These are phyloP conservation scores for Coniosporium tulheliwenetii DNA, from an alignment of 2,329 filamentous ascomycete genomes.

Conservation along the genomic window DNA sequence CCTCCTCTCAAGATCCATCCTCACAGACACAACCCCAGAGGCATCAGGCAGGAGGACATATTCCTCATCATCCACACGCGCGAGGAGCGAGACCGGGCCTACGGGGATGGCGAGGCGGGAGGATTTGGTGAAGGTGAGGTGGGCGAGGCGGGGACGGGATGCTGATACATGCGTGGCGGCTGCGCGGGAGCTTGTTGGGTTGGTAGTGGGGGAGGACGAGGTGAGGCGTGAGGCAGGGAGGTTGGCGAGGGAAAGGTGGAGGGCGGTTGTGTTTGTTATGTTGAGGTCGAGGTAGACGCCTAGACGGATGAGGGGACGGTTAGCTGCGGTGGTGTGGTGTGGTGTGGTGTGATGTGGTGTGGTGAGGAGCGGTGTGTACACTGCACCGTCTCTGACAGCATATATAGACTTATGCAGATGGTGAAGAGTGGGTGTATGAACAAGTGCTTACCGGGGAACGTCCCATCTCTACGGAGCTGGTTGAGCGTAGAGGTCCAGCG, in stretches of 20 bases:
- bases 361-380: too few species aligned
- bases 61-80: slow-evolving; percentile 10
- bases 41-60: slow-evolving; percentile 9
- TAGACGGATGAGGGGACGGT: background rate
- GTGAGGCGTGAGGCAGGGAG: background rate
- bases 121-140: slow-evolving; percentile 8
- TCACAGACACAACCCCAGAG: slow-evolving; percentile 1
- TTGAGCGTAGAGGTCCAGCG: slow-evolving; percentile 12
- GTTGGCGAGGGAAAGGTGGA: slow-evolving; percentile 10
- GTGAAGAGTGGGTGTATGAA: background rate
- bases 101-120: slow-evolving; percentile 5
- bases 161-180: background rate
- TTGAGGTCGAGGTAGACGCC: slow-evolving; percentile 12
- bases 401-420: background rate
- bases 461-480: slow-evolving; percentile 10
- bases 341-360: too few species aligned
- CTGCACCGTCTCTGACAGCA: background rate
- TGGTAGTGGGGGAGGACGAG: background rate
- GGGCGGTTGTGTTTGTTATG: slow-evolving; percentile 8
- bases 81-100: slow-evolving; percentile 9
- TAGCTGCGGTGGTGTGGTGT: too few species aligned
- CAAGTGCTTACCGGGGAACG: slow-evolving; percentile 8
- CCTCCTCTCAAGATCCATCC: background rate
- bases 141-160: slow-evolving; percentile 2
- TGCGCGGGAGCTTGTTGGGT: background rate